These are phyloP conservation scores for Quercus ilex DNA, from an alignment of 306 rosid species.

Conservation along the genomic window DNA sequence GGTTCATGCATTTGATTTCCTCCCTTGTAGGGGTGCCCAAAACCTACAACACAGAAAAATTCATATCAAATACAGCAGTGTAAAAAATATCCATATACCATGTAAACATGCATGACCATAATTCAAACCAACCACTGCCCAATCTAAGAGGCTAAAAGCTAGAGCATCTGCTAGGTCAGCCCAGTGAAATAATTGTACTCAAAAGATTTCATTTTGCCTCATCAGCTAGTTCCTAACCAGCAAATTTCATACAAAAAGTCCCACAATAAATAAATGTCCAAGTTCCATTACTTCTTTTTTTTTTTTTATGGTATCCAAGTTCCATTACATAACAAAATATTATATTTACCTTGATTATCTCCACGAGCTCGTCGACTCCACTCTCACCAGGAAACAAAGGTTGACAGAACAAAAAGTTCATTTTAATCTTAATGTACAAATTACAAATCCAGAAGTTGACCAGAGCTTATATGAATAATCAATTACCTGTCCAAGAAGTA, in stretches of 20 bases:
- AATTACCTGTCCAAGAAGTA: too few relatives aligned
- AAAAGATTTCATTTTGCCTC: not conserved
- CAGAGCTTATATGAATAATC: too few relatives aligned
- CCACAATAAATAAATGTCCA: not conserved
- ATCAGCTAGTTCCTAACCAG: not conserved
- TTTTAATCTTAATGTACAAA: too few relatives aligned
- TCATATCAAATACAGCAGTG: not conserved
- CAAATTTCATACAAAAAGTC: not conserved
- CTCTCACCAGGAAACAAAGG: too few relatives aligned
- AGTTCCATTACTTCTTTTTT: too few relatives aligned
- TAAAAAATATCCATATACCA: conserved; percentile 1
- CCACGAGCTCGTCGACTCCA: too few relatives aligned
- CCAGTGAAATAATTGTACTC: not conserved
- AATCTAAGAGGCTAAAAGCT: not conserved
- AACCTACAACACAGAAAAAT: conserved; percentile 49
- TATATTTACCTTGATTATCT: too few relatives aligned
- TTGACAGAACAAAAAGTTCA: too few relatives aligned
- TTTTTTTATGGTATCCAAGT: too few relatives aligned
- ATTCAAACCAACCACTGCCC: not conserved
- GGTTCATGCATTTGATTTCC: conserved; percentile 98
- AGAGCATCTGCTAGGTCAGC: not conserved
- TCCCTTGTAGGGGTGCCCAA: conserved; percentile 98
- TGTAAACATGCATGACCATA: not conserved
- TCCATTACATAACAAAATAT: too few relatives aligned
- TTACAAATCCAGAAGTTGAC: too few relatives aligned